Evolutionary conservation across 169 alveolate genomes (phyloP), one percentile per base, ranked within the genome.

Genomic region (Cryptosporidium muris): DNA sequence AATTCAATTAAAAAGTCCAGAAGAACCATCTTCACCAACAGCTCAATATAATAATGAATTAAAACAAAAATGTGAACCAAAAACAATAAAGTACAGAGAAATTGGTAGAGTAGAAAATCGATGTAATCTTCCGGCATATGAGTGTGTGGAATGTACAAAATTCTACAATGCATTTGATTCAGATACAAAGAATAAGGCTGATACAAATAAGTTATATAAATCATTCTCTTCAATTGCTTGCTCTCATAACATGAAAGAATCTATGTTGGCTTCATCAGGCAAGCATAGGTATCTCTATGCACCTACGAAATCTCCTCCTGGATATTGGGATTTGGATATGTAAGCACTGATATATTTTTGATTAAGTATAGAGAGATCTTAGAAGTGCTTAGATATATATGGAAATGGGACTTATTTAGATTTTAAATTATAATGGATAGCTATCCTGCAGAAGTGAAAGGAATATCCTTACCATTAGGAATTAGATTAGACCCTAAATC

Each of bases 381-480:
- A 54, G 5, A n/a, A 11, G 9, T 63, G 8, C 3, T 66, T 40
- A 51, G 16, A 40, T 51, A 49, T 16, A 16, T 36, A 36, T 51
- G 9, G 9, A 37, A 37, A 45, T 8, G 1, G 5, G 34, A 11
- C 5, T 63, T 40, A 6, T 64, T 38, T n/a, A 43, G 2, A 47
- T 64, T 64, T 9, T 40, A 12, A 43, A 45, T 64, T 1, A 4
- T 14, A n/a, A 9, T 2, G n/a, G 48, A 9, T 51, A 2, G 14
- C 47, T 34, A 74, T 25, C 85, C 85, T 3, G 85, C 47, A 45
- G 48, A 47, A 60, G 85, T 74, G 34, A 74, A 74, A 11, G 85
- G 85, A 25, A 74, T 14, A 58, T 74, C 85, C 34, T 74, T 74
- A 14, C 85, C 85, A 45, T 62, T 74, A n/a, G 85, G 85, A n/a